Conservation (phyloP, 2,329 filamentous ascomycete species). For the Ophiocordyceps camponoti-floridani region DNA sequence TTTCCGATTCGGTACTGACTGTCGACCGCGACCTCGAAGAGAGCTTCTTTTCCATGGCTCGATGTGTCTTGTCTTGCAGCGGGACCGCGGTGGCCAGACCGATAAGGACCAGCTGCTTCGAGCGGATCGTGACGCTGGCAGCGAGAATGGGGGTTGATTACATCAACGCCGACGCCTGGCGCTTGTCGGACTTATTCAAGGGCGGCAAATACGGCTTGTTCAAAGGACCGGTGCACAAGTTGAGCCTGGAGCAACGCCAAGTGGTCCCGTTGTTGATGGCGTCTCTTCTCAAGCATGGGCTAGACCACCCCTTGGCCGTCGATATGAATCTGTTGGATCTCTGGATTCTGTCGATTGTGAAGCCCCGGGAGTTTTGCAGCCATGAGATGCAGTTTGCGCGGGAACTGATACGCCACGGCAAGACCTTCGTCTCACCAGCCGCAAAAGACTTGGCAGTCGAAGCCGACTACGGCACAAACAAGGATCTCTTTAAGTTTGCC, state of each 20-base stretch:
- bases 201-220: slow-evolving; percentile 32
- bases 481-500: slow-evolving; percentile 28
- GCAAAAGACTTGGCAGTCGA: slow-evolving; percentile 16
- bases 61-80: slow-evolving; percentile 15
- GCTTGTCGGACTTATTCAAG: slow-evolving; percentile 26
- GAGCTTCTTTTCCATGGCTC: slow-evolving; percentile 28
- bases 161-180: slow-evolving; percentile 23
- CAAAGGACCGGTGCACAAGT: slow-evolving; percentile 18
- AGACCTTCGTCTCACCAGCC: slow-evolving; percentile 24
- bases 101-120: slow-evolving; percentile 16
- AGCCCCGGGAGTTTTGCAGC: slow-evolving; percentile 24
- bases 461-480: slow-evolving; percentile 30
- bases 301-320: slow-evolving; percentile 27
- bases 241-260: slow-evolving; percentile 22
- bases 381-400: slow-evolving; percentile 33
- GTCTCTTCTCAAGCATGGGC: slow-evolving; percentile 25
- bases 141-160: slow-evolving; percentile 27
- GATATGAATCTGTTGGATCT: slow-evolving; percentile 27
- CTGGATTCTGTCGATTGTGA: slow-evolving; percentile 34
- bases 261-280: slow-evolving; percentile 33
- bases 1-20: slow-evolving; percentile 19
- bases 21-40: slow-evolving; percentile 30
- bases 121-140: slow-evolving; percentile 25
- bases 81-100: slow-evolving; percentile 4
- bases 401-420: slow-evolving; percentile 21